Conservation (phyloP, 352 stramenopile genomes). For the Phytopythium delawarense region DNA sequence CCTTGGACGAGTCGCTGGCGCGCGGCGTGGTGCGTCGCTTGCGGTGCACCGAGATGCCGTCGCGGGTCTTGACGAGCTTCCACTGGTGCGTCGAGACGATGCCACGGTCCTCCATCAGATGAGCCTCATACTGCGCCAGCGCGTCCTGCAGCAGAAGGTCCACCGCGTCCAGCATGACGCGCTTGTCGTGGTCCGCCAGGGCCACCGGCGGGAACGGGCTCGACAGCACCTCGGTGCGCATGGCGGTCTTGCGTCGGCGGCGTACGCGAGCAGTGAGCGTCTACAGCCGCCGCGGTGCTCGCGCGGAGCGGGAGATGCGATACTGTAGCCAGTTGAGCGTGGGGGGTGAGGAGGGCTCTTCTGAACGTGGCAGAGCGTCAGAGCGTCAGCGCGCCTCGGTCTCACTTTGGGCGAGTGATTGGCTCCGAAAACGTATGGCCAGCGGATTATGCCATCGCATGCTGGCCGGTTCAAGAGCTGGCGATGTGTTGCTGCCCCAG, state of each 20-base stretch:
- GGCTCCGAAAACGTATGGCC: background rate
- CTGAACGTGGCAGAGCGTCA: background rate
- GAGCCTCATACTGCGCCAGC: conserved; percentile 27
- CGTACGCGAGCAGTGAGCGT: background rate
- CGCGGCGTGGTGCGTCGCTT: conserved; percentile 14
- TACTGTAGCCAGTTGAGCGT: background rate
- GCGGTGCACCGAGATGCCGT: conserved; percentile 24
- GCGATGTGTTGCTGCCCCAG: too few species aligned
- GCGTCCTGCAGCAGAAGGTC: conserved; percentile 9
- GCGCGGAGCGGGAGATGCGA: too few species aligned
- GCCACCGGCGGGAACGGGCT: conserved; percentile 28
- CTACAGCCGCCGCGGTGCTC: too few species aligned
- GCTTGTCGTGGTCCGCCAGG: conserved; percentile 9
- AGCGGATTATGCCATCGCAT: background rate
- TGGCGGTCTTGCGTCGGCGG: background rate
- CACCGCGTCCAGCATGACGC: conserved; percentile 5
- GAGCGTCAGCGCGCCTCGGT: background rate
- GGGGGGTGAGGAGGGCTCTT: background rate
- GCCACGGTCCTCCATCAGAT: conserved; percentile 25
- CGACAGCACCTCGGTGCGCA: conserved; percentile 8
- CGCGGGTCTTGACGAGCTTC: conserved; percentile 30
- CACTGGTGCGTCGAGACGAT: conserved; percentile 18
- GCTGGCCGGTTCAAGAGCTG: too few species aligned
- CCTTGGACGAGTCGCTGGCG: conserved; percentile 10
- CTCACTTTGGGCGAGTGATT: background rate